Evolutionary conservation across 2,329 filamentous ascomycete genomes (phyloP).

Genomic region (Fusarium sp.): DNA sequence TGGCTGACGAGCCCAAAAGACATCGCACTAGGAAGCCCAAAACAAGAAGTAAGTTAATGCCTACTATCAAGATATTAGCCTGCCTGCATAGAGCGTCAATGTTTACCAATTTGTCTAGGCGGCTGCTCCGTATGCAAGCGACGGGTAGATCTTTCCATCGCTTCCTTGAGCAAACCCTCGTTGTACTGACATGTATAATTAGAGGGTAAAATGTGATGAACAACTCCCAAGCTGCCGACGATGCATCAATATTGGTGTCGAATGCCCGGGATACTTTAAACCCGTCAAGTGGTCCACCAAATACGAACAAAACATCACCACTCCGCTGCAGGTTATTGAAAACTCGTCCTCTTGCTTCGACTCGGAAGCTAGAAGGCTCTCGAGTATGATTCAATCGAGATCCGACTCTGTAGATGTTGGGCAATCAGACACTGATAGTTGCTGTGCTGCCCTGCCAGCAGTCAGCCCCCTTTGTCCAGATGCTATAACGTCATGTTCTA

Average conservation of each 20-base stretch:
- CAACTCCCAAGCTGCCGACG: slow-evolving; percentile 22
- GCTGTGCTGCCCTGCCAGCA: neutral
- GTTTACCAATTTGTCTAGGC: slow-evolving; percentile 2
- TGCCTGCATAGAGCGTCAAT: no score
- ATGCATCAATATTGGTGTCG: slow-evolving; percentile 23
- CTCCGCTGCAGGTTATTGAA: rapidly evolving
- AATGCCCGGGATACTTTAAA: slow-evolving; percentile 34
- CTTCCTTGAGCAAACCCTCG: no score
- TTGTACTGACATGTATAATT: neutral
- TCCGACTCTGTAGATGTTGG: neutral
- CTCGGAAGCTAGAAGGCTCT: neutral
- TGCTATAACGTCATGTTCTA: neutral
- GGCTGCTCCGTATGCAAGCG: slow-evolving; percentile 33
- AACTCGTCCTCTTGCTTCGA: slow-evolving; percentile 1
- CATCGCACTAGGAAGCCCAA: slow-evolving; percentile 10
- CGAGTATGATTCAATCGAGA: neutral
- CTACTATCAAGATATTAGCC: no score
- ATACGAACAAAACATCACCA: slow-evolving; percentile 11
- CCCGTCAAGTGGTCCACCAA: slow-evolving; percentile 37
- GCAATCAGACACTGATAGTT: neutral
- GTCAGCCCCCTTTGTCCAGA: neutral
- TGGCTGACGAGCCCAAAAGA: neutral
- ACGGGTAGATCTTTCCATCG: slow-evolving; percentile 12
- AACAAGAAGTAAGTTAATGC: slow-evolving; percentile 10
- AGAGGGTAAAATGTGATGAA: slow-evolving; percentile 42